Conservation (phyloP, 352 stramenopile genomes). For the Lagenidium sp. region DNA sequence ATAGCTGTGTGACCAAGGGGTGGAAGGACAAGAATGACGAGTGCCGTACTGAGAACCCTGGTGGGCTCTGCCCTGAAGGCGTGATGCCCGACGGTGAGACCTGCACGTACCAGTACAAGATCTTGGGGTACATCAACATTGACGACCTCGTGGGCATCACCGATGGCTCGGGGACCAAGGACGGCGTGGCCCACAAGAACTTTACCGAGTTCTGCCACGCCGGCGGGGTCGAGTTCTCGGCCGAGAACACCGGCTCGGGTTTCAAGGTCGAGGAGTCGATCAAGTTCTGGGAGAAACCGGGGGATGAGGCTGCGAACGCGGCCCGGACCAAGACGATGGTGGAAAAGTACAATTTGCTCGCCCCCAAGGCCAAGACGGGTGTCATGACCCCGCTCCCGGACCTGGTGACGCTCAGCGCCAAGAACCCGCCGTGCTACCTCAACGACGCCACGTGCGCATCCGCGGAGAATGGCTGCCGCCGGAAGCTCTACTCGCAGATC, state of each 20-base stretch:
- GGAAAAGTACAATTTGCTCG: conserved; percentile 24
- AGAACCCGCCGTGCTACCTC: conserved; percentile 50
- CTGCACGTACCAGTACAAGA: conserved; percentile 23
- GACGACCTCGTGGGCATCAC: conserved; percentile 72
- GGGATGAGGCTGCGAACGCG: conserved; percentile 28
- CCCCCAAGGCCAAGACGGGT: conserved; percentile 17
- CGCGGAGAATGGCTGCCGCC: conserved; percentile 37
- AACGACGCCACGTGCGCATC: conserved; percentile 41
- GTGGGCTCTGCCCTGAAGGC: conserved; percentile 16
- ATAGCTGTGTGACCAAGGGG: conserved; percentile 35
- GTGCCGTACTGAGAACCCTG: conserved; percentile 9
- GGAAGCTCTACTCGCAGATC: conserved; percentile 42
- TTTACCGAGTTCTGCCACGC: conserved; percentile 54
- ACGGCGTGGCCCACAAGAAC: conserved; percentile 18
- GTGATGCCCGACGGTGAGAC: conserved; percentile 6
- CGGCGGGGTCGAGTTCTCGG: conserved; percentile 41
- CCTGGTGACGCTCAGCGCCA: conserved; percentile 14
- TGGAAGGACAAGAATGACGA: conserved; percentile 26
- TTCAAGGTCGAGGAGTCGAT: conserved; percentile 26
- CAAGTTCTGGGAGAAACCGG: conserved; percentile 57
- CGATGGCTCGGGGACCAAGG: conserved; percentile 17
- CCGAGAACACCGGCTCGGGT: conserved; percentile 12
- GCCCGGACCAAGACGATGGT: conserved; percentile 34
- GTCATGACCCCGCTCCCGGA: conserved; percentile 38
- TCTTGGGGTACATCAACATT: conserved; percentile 39